A percentile compares a stretch with the other conserved stretches of the same genome.
phyloP scores from a whole-genome alignment of 2,329 filamentous ascomycete species.

The Phaeosphaeriaceae sp. region DNA sequence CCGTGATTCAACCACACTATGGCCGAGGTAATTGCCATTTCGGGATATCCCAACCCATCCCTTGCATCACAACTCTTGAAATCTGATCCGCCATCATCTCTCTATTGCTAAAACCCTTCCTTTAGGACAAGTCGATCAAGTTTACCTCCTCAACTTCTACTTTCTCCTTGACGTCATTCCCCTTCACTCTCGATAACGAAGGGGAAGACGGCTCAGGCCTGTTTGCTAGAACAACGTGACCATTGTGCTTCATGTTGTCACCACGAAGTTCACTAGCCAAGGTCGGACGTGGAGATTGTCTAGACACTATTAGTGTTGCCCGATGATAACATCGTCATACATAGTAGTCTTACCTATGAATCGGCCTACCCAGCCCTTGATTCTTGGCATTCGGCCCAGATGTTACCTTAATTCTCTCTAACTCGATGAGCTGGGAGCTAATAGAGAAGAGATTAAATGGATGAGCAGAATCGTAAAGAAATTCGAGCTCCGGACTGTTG shows the following conservation, averaged over 20 bases:
- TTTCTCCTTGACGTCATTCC: constrained; percentile 5
- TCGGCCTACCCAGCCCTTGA: neutral
- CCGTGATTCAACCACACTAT: constrained; percentile 10
- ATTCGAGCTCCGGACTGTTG: constrained; percentile 24
- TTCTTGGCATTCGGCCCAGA: neutral
- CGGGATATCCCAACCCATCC: constrained; percentile 8
- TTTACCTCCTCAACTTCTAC: constrained; percentile 8
- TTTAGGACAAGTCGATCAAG: constrained; percentile 22
- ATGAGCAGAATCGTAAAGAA: constrained; percentile 26
- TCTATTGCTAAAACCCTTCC: neutral
- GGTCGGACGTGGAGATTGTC: constrained; percentile 3
- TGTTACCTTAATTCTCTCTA: neutral
- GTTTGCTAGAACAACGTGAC: constrained; percentile 19
- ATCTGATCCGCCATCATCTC: neutral
- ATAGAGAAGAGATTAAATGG: constrained; percentile 20
- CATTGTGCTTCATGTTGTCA: constrained; percentile 6
- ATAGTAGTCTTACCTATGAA: constrained; percentile 10
- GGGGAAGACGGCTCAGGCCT: neutral
- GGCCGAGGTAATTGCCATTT: constrained; percentile 25
- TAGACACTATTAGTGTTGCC: neutral
- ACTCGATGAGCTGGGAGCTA: constrained; percentile 12
- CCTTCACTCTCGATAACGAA: neutral
- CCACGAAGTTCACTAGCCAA: constrained; percentile 19
- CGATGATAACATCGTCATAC: neutral
- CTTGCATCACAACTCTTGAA: neutral